These are phyloP conservation scores for Lactarius psammicola DNA, from an alignment of 768 basidiomycete species.

Conservation along the genomic window DNA sequence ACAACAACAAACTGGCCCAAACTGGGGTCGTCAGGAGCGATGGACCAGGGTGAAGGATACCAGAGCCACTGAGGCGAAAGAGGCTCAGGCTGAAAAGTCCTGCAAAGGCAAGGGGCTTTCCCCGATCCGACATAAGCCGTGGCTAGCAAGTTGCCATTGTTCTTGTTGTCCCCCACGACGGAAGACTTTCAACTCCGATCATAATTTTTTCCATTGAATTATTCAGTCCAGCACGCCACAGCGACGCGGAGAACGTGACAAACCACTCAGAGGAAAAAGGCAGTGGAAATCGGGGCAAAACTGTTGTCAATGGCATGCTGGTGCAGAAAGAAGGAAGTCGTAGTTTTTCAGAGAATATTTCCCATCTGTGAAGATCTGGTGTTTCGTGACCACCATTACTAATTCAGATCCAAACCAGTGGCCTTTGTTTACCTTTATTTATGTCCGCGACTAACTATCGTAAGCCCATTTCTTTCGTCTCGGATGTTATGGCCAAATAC, in stretches of 20 bases:
- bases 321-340: neutral
- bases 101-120: neutral
- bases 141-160: neutral
- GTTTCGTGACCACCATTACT: neutral
- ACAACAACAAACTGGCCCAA: no score
- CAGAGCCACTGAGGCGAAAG: neutral
- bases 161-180: neutral
- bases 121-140: neutral
- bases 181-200: neutral
- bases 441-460: neutral
- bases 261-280: neutral
- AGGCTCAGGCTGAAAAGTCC: neutral
- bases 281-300: neutral
- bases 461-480: no score
- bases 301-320: neutral
- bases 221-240: neutral
- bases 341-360: neutral
- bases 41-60: neutral
- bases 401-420: no score
- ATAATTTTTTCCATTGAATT: neutral
- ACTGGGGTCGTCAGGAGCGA: neutral
- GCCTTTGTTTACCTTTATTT: neutral
- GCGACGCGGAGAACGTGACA: neutral
- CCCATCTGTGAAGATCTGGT: neutral
- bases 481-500: no score